Evolutionary conservation across 1,284 basidiomycete genomes (phyloP).

Genomic region (Malassezia caprae): DNA sequence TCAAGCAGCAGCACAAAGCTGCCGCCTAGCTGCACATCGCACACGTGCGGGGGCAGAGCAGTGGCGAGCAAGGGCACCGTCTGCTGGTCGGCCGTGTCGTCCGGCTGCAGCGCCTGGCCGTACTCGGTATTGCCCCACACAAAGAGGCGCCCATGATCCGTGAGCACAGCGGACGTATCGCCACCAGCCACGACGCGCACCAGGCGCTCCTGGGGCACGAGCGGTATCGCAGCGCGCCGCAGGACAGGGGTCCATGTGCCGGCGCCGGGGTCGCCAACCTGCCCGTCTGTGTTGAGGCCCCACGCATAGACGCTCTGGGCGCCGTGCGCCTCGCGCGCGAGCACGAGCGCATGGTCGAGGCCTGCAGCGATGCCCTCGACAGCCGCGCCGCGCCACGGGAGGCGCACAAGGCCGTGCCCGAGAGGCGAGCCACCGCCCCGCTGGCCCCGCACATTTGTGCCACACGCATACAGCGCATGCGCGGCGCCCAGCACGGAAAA

Average conservation of each 20-base stretch:
- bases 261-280: constrained; percentile 20
- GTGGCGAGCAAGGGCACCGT: background rate
- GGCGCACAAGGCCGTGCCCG: background rate
- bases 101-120: constrained; percentile 18
- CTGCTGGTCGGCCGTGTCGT: constrained; percentile 1
- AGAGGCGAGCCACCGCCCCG: background rate
- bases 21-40: constrained; percentile 12
- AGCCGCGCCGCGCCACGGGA: background rate
- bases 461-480: constrained; percentile 1
- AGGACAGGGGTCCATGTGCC: constrained; percentile 8
- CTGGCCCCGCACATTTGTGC: constrained; percentile 10
- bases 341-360: constrained; percentile 12
- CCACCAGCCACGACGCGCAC: constrained; percentile 20
- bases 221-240: background rate
- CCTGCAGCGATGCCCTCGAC: constrained; percentile 1
- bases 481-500: background rate
- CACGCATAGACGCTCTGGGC: constrained; percentile 2
- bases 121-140: constrained; percentile 39
- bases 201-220: background rate
- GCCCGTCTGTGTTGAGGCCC: constrained; percentile 31
- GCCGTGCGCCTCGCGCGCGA: background rate
- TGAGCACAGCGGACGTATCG: constrained; percentile 26
- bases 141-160: constrained; percentile 13
- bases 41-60: background rate
- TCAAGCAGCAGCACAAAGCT: constrained; percentile 10